Evolutionary conservation across 2,329 filamentous ascomycete genomes (phyloP), one percentile per base, ranked within the genome.

Genomic region (Lithohypha guttulata): DNA sequence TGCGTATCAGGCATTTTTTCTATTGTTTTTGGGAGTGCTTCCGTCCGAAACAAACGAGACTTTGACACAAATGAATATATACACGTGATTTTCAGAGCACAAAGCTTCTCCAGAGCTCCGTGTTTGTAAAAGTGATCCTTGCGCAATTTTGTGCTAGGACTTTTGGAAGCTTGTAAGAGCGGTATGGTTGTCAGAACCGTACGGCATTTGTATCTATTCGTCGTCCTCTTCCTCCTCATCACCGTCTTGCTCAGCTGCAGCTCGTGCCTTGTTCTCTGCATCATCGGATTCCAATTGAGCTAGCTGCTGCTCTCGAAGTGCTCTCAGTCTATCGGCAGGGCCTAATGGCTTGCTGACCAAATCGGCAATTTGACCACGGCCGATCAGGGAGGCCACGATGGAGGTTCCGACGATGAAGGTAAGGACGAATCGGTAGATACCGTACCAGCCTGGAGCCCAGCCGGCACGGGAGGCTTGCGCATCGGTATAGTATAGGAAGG

Each of bases 371-470:
- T 87, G 81, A 53, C 86, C 81, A 45, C 87, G 77, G 27, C 84
- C 85, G 46, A 95, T 73, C 49, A 95, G 66, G 47, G 76, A 89
- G 51, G 84, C 65, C 28, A 91, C 77, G 50, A 95, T 89, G 46
- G 81, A 79, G 29, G 75, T 68, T 26, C 89, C 87, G 19, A 94
- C 87, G 44, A 95, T 73, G 58, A 87, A 89, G 2, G 89, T 95
- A 51, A 95, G 70, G 6, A 93, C 79, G 61, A 94, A 95, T 22
- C 89, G 84, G 66, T 95, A 95, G 34, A 79, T 82, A 43, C 70
- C 73, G 59, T 94, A 95, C 87, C 87, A 95, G 25, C 69, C 57
- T 17, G 87, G 87, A 2, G 81, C 79, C 79, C 83, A 91, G 49
- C 86, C 87, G 27, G 69, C 68, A 36, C 72, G 70, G 6, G 80